A percentile compares a stretch with the other conserved stretches of the same genome.
Evolutionary conservation across 2,329 filamentous ascomycete species (phyloP).

Genomic region (Teratosphaeriaceae sp.): DNA sequence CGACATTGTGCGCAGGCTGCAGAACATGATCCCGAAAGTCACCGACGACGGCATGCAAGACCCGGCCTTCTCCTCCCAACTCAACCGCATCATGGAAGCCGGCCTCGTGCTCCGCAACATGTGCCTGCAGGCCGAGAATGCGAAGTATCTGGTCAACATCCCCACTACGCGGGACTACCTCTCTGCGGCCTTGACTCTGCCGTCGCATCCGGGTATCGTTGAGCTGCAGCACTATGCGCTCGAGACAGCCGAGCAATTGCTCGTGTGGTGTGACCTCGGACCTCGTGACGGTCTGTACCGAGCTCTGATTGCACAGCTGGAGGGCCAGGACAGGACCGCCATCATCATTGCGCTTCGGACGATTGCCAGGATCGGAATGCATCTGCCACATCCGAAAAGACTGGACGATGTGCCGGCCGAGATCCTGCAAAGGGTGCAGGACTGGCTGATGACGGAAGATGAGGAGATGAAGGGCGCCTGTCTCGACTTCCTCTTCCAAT

Average conservation of each 20-base stretch:
- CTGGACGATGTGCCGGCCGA: slow-evolving; percentile 62
- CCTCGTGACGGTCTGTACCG: slow-evolving; percentile 72
- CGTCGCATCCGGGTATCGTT: slow-evolving; percentile 61
- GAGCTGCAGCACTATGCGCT: slow-evolving; percentile 88
- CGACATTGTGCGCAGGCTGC: slow-evolving; percentile 67
- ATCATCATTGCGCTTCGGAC: slow-evolving; percentile 76
- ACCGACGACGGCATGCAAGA: slow-evolving; percentile 65
- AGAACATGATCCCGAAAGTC: slow-evolving; percentile 50
- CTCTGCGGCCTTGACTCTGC: slow-evolving; percentile 73
- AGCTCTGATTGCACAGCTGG: slow-evolving; percentile 54
- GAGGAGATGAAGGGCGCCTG: slow-evolving; percentile 84
- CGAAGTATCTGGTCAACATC: slow-evolving; percentile 69
- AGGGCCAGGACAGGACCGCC: slow-evolving; percentile 65
- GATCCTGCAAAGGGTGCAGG: slow-evolving; percentile 60
- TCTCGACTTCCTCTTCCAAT: slow-evolving; percentile 93
- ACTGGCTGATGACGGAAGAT: slow-evolving; percentile 76
- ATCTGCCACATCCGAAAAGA: slow-evolving; percentile 70
- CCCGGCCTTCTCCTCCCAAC: slow-evolving; percentile 59
- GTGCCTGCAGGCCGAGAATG: slow-evolving; percentile 89
- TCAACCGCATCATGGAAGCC: slow-evolving; percentile 78
- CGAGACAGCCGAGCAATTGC: slow-evolving; percentile 86
- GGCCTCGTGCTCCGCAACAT: slow-evolving; percentile 88
- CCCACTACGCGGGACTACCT: slow-evolving; percentile 73
- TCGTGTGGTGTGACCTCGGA: slow-evolving; percentile 68
- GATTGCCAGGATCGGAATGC: slow-evolving; percentile 82